Evolutionary conservation across 23 red algal genomes (phyloP), one percentile per base, ranked within the genome.

Genomic region (Gracilariopsis chorda): DNA sequence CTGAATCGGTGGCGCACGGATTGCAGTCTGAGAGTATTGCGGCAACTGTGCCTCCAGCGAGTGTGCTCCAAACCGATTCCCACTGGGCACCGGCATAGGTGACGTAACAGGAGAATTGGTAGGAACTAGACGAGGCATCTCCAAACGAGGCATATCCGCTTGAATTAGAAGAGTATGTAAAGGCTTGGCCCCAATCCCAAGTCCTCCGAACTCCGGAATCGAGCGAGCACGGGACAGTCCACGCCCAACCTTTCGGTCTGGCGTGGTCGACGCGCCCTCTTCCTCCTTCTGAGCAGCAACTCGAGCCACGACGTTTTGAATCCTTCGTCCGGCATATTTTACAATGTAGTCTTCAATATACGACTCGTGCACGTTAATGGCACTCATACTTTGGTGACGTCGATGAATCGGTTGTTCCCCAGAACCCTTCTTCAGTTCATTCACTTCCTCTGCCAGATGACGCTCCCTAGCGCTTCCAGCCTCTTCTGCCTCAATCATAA

Each of bases 401-500:
- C 85, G 39, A 43, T 89, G 85, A 9, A 58, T 27, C 0, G 48
- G 76, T 35, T 74, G 42, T 4, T 88, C 84, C 5, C 46, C 65
- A 44, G 44, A 11, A 20, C 33, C 53, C 85, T 65, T 65, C 46
- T 63, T 61, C n/a, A 13, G 47, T n/a, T 64, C 47, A 61, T 35
- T 33, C 21, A 68, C 82, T 32, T 59, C 61, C 53, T 77, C 65
- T 21, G 85, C 61, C 36, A 89, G 39, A 51, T 89, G 48, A 42
- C 69, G 85, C 17, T 92, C 61, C 56, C 91, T 61, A 8, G 91
- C 91, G 30, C 19, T 60, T 9, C 56, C 68, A 23, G 83, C 91
- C 25, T 80, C 83, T 24, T 84, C 64, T 80, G 92, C 92, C 43
- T 95, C 92, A 24, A 30, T 80, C 30, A 82, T 75, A 47, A 90